Conservation (phyloP, 176 grass and related monocot species). For the Oryza rufipogon region DNA sequence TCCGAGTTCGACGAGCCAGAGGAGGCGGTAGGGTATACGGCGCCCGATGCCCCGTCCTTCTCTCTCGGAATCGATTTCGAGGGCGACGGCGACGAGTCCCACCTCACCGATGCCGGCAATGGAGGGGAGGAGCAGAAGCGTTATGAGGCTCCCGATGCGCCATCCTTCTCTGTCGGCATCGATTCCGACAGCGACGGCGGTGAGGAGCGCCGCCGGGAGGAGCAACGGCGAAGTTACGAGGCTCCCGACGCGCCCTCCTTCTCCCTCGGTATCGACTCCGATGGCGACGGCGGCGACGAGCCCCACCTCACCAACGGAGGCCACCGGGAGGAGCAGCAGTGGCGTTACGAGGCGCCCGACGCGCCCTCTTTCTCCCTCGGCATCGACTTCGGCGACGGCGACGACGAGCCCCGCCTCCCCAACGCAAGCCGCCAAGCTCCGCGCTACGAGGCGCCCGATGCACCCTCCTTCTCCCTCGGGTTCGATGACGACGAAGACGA, state of each 20-base stretch:
- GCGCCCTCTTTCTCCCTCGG: constrained; percentile 51
- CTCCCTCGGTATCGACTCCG: constrained; percentile 45
- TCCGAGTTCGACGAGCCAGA: constrained; percentile 36
- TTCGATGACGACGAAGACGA: constrained; percentile 38
- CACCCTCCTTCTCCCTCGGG: constrained; percentile 41
- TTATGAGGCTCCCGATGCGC: constrained; percentile 22
- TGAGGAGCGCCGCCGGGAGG: not conserved
- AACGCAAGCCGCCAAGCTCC: not conserved
- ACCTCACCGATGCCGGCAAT: not conserved
- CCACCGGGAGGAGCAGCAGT: not conserved
- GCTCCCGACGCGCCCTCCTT: constrained; percentile 18
- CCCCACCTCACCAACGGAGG: no score
- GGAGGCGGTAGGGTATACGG: not conserved
- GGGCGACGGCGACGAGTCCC: not conserved
- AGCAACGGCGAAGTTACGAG: not conserved
- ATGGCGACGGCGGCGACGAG: constrained; percentile 2
- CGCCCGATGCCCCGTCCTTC: constrained; percentile 58
- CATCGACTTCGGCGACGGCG: constrained; percentile 22
- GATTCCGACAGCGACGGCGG: not conserved
- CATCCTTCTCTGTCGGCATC: constrained; percentile 35
- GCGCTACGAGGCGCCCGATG: constrained; percentile 4
- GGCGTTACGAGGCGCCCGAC: constrained; percentile 7
- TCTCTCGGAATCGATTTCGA: constrained; percentile 67
- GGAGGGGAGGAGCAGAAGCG: not conserved
- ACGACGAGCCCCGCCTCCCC: constrained; percentile 1